phyloP scores from a whole-genome alignment of 1,284 basidiomycete genomes.

The Naganishia cerealis region DNA sequence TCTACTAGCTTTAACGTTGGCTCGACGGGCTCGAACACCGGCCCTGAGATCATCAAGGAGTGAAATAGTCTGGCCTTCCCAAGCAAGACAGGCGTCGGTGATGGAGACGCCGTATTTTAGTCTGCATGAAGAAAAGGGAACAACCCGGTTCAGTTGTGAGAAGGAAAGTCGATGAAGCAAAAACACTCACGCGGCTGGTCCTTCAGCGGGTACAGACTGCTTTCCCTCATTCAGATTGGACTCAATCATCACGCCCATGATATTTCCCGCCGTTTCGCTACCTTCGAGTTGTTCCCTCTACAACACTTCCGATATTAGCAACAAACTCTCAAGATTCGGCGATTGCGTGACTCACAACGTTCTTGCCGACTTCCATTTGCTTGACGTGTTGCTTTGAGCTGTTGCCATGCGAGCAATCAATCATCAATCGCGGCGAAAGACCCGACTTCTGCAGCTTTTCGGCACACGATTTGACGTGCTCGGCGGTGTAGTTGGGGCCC shows the following conservation, averaged over 20 bases:
- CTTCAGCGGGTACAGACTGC: constrained; percentile 78
- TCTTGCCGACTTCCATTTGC: constrained; percentile 60
- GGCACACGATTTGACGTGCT: constrained; percentile 74
- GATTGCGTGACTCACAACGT: constrained; percentile 57
- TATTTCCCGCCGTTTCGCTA: constrained; percentile 68
- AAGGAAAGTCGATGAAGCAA: neutral
- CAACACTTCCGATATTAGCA: neutral
- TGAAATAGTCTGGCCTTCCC: constrained; percentile 75
- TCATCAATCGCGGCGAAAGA: constrained; percentile 78
- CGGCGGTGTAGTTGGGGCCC: constrained; percentile 79
- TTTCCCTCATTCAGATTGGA: constrained; percentile 79
- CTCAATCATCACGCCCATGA: constrained; percentile 98
- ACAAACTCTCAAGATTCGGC: neutral
- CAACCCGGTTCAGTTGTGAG: constrained; percentile 9
- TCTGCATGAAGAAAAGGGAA: constrained; percentile 12
- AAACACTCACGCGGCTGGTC: constrained; percentile 60
- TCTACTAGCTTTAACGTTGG: constrained; percentile 46
- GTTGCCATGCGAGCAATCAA: constrained; percentile 85
- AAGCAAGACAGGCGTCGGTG: constrained; percentile 74
- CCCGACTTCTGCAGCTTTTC: constrained; percentile 76
- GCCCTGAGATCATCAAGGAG: constrained; percentile 75
- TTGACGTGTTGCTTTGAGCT: constrained; percentile 62
- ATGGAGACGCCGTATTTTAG: constrained; percentile 75
- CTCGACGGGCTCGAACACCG: constrained; percentile 73
- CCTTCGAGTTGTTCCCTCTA: constrained; percentile 69